Percentiles rank a stretch among this genome's conserved stretches.
These are phyloP conservation scores for Chernovozyma aurita DNA, from an alignment of 1,139 yeast genomes.

Conservation along the genomic window DNA sequence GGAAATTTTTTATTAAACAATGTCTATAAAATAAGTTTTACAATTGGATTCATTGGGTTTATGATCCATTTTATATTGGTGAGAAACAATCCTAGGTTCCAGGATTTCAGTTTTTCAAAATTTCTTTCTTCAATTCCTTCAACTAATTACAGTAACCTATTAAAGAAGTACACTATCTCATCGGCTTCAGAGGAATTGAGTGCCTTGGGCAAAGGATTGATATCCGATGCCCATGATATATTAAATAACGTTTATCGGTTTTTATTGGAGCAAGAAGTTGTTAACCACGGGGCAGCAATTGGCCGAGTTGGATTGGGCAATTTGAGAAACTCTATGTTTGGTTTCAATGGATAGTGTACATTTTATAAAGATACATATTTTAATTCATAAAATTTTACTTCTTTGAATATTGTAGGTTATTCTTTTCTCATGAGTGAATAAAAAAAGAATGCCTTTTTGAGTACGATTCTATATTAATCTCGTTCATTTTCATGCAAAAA, in stretches of 20 bases:
- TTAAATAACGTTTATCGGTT: constrained; percentile 11
- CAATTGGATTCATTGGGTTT: constrained; percentile 41
- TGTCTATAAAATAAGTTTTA: constrained; percentile 32
- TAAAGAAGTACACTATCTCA: constrained; percentile 8
- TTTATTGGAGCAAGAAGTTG: constrained; percentile 15
- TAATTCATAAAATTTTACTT: too few relatives aligned
- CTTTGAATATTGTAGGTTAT: too few relatives aligned
- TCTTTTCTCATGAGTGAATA: too few relatives aligned
- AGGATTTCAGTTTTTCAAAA: constrained; percentile 9
- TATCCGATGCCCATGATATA: constrained; percentile 12
- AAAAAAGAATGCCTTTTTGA: too few relatives aligned
- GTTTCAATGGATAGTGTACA: constrained; percentile 7
- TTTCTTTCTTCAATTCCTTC: neutral
- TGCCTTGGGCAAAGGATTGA: constrained; percentile 9
- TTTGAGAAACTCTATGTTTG: constrained; percentile 16
- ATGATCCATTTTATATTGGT: constrained; percentile 31
- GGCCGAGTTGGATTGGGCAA: constrained; percentile 33
- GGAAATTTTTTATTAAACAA: constrained; percentile 9
- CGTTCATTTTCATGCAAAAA: too few relatives aligned
- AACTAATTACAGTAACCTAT: constrained; percentile 6
- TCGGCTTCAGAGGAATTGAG: constrained; percentile 7
- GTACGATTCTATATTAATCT: too few relatives aligned
- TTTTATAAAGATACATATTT: too few relatives aligned
- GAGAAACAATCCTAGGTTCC: constrained; percentile 15
- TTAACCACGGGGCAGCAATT: constrained; percentile 16